These are phyloP conservation scores for Heliamphora pulchella DNA, from an alignment of 179 eudicot genomes.

Conservation along the genomic window DNA sequence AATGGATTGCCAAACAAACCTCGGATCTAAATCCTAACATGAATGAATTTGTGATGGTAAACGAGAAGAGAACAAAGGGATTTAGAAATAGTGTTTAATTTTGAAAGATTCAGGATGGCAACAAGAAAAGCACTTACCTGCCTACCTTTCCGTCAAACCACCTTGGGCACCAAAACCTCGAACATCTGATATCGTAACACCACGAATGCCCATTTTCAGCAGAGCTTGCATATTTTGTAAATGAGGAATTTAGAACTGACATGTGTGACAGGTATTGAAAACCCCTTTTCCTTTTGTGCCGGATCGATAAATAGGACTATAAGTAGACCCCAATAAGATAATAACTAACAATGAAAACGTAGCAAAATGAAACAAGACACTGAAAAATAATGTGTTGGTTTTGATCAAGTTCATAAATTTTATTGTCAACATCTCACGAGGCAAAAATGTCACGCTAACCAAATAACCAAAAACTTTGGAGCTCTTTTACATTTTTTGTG, in stretches of 20 bases:
- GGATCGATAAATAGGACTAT: neutral
- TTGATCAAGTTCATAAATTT: neutral
- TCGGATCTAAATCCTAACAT: too few species aligned
- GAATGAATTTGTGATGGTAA: neutral
- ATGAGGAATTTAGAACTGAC: conserved; percentile 9
- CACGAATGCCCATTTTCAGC: conserved; percentile 77
- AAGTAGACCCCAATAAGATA: neutral
- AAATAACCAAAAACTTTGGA: neutral
- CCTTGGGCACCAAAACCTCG: conserved; percentile 93
- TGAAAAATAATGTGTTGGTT: conserved; percentile 7
- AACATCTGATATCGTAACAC: conserved; percentile 86
- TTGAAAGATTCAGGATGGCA: neutral
- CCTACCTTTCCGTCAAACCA: conserved; percentile 74
- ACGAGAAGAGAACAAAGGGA: neutral
- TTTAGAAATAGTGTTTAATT: neutral
- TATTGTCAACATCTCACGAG: neutral
- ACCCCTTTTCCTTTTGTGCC: neutral
- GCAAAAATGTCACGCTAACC: neutral
- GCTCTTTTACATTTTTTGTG: neutral
- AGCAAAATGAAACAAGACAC: neutral
- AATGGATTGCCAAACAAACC: too few species aligned
- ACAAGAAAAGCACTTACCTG: conserved; percentile 37
- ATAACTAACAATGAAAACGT: neutral
- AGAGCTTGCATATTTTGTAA: conserved; percentile 48
- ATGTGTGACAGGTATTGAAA: neutral